Base-by-base conservation (phyloP, 768 basidiomycete genomes). In the Calocera cornea region DNA sequence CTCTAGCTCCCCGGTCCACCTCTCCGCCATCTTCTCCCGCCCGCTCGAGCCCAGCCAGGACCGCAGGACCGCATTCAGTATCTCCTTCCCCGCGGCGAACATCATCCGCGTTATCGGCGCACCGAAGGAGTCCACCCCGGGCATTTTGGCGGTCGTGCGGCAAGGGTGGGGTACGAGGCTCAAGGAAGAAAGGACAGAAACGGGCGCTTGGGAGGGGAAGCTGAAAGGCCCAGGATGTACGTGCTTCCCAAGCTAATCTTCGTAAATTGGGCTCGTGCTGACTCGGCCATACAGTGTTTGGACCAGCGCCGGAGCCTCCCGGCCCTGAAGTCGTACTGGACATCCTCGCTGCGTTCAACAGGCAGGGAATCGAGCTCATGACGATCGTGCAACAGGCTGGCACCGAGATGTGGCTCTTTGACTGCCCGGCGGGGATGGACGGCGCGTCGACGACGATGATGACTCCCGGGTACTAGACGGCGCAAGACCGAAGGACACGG, bases 371-470 rank as follows among this genome's bases (percentile, higher is more conserved):
- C 54, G 54, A 60, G 31, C 54, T 60, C 8, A 29, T 60, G 54
- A 60, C 54, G 27, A 27, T 60, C 22, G 31, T 60, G 2, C 24
- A 19, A 10, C 54, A 29, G 8, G 54, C 54, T 8, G 54, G 54
- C 31, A 60, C 54, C 19, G 54, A 60, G 31, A 60, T 60, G 54
- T 60, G 54, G 54, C 54, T 60, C 5, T 60, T 60, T 33, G 54
- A 60, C 10, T 60, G 54, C 19, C 27, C 54, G 10, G 54, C 27
- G 31, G 31, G 54, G 5, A 33, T 29, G 27, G 54, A 60, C 7
- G 31, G 24, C 19, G 36, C 5, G 24, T 47, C 44, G 44, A 60
- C 24, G 49, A 50, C 54, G 14, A 27, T 33, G 31, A 16, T 33
- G 54, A 60, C 54, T 27, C 31, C 54, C 5, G 24, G 3, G 8